A percentile compares a stretch with the other conserved stretches of the same genome.
Conservation (phyloP, 2,329 filamentous ascomycete genomes). For the Sporothrix schenckii region DNA sequence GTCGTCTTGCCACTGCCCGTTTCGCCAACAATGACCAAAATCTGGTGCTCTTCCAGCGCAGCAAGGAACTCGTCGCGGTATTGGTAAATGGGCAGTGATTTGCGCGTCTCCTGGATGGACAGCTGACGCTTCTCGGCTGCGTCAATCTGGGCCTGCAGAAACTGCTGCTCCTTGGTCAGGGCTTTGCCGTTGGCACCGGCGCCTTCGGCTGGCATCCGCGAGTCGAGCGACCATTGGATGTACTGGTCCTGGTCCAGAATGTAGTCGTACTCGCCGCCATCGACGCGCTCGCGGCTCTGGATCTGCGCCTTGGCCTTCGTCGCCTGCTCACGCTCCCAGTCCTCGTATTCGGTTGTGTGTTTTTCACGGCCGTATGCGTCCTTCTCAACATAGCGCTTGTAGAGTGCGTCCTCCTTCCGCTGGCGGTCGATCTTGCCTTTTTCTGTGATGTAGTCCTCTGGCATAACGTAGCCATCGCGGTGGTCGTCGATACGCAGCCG, state of each 20-base stretch:
- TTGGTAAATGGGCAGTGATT: conserved; percentile 84
- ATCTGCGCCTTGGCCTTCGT: conserved; percentile 88
- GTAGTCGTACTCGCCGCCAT: conserved; percentile 86
- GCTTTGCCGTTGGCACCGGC: conserved; percentile 41
- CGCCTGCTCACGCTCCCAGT: conserved; percentile 91
- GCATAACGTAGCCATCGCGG: conserved; percentile 87
- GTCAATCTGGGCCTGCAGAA: conserved; percentile 78
- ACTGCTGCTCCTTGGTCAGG: conserved; percentile 75
- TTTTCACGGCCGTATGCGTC: conserved; percentile 87
- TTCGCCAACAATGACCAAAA: conserved; percentile 90
- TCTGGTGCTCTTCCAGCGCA: conserved; percentile 83
- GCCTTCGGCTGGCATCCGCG: conserved; percentile 70
- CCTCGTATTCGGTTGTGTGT: conserved; percentile 90
- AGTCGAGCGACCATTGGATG: conserved; percentile 80
- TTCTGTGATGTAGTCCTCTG: conserved; percentile 92
- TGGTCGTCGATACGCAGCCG: conserved; percentile 87
- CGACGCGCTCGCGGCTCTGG: conserved; percentile 69
- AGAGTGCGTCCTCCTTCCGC: conserved; percentile 86
- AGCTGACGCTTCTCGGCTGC: conserved; percentile 86
- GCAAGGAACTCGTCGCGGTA: conserved; percentile 83
- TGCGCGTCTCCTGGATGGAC: conserved; percentile 88
- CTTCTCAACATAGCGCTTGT: conserved; percentile 84
- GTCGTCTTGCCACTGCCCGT: conserved; percentile 96
- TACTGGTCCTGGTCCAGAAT: conserved; percentile 89
- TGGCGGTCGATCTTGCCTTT: conserved; percentile 86